These are phyloP conservation scores for Pseudocercospora fuligena DNA, from an alignment of 2,329 filamentous ascomycete genomes.

Conservation along the genomic window DNA sequence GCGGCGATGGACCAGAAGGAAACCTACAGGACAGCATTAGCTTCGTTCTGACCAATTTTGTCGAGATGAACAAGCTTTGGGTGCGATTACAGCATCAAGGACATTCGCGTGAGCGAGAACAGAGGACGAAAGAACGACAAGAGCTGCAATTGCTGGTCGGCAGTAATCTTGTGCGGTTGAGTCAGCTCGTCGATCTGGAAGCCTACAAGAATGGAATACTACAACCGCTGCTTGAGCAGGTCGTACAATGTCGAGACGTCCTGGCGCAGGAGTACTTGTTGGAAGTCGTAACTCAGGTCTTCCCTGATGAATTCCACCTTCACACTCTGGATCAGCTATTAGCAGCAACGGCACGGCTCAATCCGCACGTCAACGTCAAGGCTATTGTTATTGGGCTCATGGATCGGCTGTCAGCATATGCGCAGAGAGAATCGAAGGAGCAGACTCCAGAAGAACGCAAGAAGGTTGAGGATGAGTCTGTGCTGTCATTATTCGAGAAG, in stretches of 20 bases:
- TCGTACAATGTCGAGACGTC: slow-evolving; percentile 96
- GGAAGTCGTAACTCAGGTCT: slow-evolving; percentile 98
- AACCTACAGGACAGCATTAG: slow-evolving; percentile 97
- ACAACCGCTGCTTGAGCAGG: slow-evolving; percentile 88
- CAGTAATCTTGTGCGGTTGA: slow-evolving; percentile 92
- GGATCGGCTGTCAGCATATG: slow-evolving; percentile 93
- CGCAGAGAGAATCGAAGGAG: slow-evolving; percentile 80
- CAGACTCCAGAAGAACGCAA: slow-evolving; percentile 72
- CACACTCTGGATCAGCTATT: slow-evolving; percentile 96
- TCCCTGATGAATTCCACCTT: slow-evolving; percentile 97
- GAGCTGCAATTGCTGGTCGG: slow-evolving; percentile 95
- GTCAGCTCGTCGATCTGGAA: slow-evolving; percentile 92
- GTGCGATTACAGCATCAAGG: slow-evolving; percentile 96
- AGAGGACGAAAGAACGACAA: slow-evolving; percentile 90
- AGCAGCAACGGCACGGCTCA: slow-evolving; percentile 87
- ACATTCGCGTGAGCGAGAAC: slow-evolving; percentile 90
- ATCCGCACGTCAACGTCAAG: slow-evolving; percentile 97
- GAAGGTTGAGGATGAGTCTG: slow-evolving; percentile 82
- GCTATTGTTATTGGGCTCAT: slow-evolving; percentile 97
- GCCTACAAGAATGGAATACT: slow-evolving; percentile 91
- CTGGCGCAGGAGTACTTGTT: slow-evolving; percentile 95
- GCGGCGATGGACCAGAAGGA: slow-evolving; percentile 88
- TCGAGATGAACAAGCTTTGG: slow-evolving; percentile 99
- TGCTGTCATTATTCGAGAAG: slow-evolving; percentile 77
- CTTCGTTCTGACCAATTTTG: slow-evolving; percentile 97